Base-by-base conservation (phyloP, 2,329 filamentous ascomycete genomes). In the Stachybotrys chartarum region DNA sequence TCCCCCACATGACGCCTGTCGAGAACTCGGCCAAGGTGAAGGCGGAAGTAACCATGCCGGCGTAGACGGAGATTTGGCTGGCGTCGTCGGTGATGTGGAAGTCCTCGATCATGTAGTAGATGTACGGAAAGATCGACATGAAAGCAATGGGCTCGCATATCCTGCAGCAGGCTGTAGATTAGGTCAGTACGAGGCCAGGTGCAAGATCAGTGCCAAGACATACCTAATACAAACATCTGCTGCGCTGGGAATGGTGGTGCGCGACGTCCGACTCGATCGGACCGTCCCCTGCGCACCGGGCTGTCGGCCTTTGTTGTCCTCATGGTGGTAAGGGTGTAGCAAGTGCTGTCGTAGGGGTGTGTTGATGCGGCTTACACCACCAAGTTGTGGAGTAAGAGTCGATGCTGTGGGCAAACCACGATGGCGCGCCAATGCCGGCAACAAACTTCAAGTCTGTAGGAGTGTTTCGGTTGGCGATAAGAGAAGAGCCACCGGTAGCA, bases 141-240 rank as follows among this genome's bases (percentile, higher is more conserved):
- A 99, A 97, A 6, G 94, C 94, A 71, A 99, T 97, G 53, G 94
- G 94, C 71, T 99, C 94, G 78, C 91, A 97, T 77, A 99, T 93
- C 68, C 94, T 87, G 75, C 92, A 96, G 67, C 96, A 80, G 50
- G 91, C 92, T 95, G 60, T 47, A 30, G 30, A 31, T 24, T 55
- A 55, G 60, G 56, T 65, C 57, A 45, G 35, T 24, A 52, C 50
- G 24, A 54, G 30, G 50, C 24, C 44, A 32, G 7, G n/a, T n/a
- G 14, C 39, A 47, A 42, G 30, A 39, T 31, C n/a, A 44, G 49
- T 30, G 44, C 16, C 18, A 48, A 54, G 16, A 67, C 75, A 59
- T 73, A 81, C 78, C 78, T 50, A 81, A 68, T 55, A 82, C 77
- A 62, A 80, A 75, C 73, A 82, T 75, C 63, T 82, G 79, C 61